phyloP scores from a whole-genome alignment of 257 asterid genomes.

The Ligustrum vulgare region DNA sequence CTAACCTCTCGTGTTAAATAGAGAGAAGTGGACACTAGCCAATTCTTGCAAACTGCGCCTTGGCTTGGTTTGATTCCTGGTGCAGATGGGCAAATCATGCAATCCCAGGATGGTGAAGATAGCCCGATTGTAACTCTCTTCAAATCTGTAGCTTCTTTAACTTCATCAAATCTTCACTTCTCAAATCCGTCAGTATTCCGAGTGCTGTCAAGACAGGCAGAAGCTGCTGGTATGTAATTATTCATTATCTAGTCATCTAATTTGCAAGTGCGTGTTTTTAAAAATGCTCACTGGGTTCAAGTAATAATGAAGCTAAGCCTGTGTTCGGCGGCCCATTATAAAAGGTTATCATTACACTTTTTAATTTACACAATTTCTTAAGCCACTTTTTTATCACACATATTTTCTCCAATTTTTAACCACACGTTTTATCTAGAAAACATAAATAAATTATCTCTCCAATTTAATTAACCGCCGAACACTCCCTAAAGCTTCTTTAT shows the following conservation, averaged over 20 bases:
- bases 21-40: slow-evolving; percentile 97
- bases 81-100: slow-evolving; percentile 82
- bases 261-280: neutral
- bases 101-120: slow-evolving; percentile 71
- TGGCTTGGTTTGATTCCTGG: slow-evolving; percentile 97
- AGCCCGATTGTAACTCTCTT: slow-evolving; percentile 83
- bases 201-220: slow-evolving; percentile 90
- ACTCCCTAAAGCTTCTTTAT: neutral
- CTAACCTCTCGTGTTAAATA: slow-evolving; percentile 30
- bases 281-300: neutral
- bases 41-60: slow-evolving; percentile 96
- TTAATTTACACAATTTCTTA: no score
- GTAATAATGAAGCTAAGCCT: no score
- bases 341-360: no score
- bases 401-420: no score
- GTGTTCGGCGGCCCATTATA: no score
- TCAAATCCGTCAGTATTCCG: slow-evolving; percentile 64
- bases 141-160: slow-evolving; percentile 73
- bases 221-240: slow-evolving; percentile 87
- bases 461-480: no score
- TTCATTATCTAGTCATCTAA: neutral
- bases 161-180: slow-evolving; percentile 61
- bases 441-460: no score
- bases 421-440: no score
- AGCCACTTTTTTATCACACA: no score